Conservation (phyloP, 108 stramenopile species). For the Aurantiochytrium sp. region DNA sequence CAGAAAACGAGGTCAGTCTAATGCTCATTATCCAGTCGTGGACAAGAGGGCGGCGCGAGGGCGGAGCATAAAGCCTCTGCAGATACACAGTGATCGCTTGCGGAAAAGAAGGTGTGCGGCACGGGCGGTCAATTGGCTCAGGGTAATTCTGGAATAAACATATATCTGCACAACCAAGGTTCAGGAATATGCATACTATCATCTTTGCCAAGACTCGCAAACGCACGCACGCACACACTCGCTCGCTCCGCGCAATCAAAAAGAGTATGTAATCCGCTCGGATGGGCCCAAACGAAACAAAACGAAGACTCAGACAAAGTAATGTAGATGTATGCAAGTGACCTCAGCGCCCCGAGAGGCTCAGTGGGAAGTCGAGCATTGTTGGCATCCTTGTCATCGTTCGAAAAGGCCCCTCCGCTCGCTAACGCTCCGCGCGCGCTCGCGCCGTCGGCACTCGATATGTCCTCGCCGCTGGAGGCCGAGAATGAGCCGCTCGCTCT, state of each 20-base stretch:
- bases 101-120: background rate
- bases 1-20: background rate
- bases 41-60: background rate
- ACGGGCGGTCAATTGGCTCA: background rate
- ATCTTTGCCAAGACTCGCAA: background rate
- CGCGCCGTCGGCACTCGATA: background rate
- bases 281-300: background rate
- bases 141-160: background rate
- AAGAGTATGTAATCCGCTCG: background rate
- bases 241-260: background rate
- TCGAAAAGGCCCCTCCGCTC: background rate
- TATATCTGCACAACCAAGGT: background rate
- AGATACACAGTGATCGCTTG: too few species aligned
- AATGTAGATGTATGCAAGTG: background rate
- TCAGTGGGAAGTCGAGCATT: background rate
- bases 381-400: background rate
- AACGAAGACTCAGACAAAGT: background rate
- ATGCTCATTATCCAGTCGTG: background rate
- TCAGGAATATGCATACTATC: background rate
- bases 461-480: background rate
- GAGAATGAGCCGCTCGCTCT: background rate
- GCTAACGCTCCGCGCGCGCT: background rate
- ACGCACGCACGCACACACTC: background rate
- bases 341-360: background rate
- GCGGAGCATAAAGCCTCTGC: too few species aligned